Evolutionary conservation across 805 yeast species (phyloP), one percentile per base, ranked within the genome.

Genomic region (Kodamaea hsintzibuensis): DNA sequence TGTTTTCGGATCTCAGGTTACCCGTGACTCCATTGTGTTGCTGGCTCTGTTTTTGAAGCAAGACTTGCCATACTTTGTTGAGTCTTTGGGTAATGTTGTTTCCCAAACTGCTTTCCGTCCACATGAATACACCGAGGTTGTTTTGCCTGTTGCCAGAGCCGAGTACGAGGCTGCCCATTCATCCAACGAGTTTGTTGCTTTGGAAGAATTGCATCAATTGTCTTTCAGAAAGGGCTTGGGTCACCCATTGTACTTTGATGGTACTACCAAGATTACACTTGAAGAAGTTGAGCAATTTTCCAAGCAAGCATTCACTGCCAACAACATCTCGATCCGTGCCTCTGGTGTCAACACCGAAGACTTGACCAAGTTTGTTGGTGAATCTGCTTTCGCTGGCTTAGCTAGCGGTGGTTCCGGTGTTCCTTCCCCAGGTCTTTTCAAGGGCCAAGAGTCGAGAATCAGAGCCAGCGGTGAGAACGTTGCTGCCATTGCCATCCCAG

Each of bases 191-290:
- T 81, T 77, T 70, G 75, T 77, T 57, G 96, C 95, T 43, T 71
- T 84, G 57, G 97, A 91, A 74, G 82, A 84, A 61, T 82, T 91
- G 68, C 93, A 89, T 76, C 83, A 84, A 62, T 76, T 85, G 56
- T 83, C 96, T 49, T 95, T 88, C 84, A 89, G 95, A 80, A 78
- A 73, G 57, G 98, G 97, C 52, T 83, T 89, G 65, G 98, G 97
- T 66, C 83, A 86, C 74, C 87, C 96, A 60, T 79, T 90, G 65
- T 81, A 81, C 70, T 89, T 82, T 69, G 88, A 88, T 70, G 88
- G 89, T 57, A 80, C 81, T 59, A 72, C 80, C 59, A 74, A 78
- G 62, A 59, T 69, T 49, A 65, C 83, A 45, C 76, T 84, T 62
- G 91, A 85, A 52, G 91, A 87, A 56, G 79, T 95, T 66, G 78